Evolutionary conservation across 352 stramenopile species (phyloP).

Genomic region (Pythium pectinolyticum): DNA sequence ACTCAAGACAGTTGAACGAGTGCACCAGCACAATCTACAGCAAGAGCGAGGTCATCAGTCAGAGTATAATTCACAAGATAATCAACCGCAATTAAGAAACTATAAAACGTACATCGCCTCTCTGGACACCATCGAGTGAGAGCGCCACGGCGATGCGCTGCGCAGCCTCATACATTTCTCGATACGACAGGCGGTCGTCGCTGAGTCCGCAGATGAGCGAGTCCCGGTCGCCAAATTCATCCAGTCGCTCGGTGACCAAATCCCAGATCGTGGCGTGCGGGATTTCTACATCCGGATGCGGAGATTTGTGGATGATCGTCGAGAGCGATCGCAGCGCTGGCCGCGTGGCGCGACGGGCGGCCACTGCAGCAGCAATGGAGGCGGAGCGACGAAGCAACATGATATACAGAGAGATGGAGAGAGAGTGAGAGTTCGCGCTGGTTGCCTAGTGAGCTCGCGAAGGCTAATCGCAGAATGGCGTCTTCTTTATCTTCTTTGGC

Average conservation of each 20-base stretch:
- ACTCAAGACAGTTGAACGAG: conserved; percentile 77
- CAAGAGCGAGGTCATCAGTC: conserved; percentile 5
- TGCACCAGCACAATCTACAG: conserved; percentile 54
- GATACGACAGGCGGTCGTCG: conserved; percentile 47
- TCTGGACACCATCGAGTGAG: conserved; percentile 45
- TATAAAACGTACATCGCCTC: conserved; percentile 40
- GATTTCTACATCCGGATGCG: conserved; percentile 45
- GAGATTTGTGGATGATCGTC: conserved; percentile 54
- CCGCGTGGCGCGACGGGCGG: too few species aligned
- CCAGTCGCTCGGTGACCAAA: conserved; percentile 38
- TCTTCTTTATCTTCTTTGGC: too few species aligned
- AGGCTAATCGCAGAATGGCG: too few species aligned
- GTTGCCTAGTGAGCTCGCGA: too few species aligned
- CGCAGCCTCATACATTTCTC: conserved; percentile 39
- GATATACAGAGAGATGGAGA: too few species aligned
- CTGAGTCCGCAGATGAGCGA: conserved; percentile 60
- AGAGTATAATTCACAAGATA: too few species aligned
- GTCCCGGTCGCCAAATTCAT: conserved; percentile 34
- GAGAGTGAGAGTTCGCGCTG: too few species aligned
- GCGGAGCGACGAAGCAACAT: too few species aligned
- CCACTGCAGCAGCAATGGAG: too few species aligned
- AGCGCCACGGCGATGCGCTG: conserved; percentile 46
- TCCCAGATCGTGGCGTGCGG: conserved; percentile 53
- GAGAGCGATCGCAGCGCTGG: too few species aligned
- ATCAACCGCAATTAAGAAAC: too few species aligned